These are phyloP conservation scores for Dalbergia cochinchinensis DNA, from an alignment of 306 rosid genomes.

Conservation along the genomic window DNA sequence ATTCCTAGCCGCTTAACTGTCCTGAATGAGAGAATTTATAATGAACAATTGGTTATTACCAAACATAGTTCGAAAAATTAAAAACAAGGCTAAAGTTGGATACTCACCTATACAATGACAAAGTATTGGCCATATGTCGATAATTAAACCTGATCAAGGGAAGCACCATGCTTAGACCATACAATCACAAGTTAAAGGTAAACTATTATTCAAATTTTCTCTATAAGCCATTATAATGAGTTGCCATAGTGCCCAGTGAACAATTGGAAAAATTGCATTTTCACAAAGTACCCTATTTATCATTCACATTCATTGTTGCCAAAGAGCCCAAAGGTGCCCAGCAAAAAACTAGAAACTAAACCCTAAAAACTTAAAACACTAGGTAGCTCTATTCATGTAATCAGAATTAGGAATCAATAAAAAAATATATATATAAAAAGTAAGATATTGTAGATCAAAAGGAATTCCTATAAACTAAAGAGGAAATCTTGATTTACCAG, in stretches of 20 bases:
- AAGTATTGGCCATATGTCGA: conserved; percentile 96
- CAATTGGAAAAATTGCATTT: not conserved
- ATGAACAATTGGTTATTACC: conserved; percentile 22
- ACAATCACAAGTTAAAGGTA: conserved; percentile 5
- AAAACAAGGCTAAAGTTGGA: conserved; percentile 33
- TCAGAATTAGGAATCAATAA: conserved; percentile 11
- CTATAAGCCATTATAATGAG: not conserved
- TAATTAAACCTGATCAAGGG: conserved; percentile 85
- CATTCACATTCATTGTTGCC: conserved; percentile 1
- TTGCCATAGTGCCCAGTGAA: conserved; percentile 1
- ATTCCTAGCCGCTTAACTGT: conserved; percentile 96
- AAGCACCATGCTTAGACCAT: conserved; percentile 20
- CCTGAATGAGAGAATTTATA: conserved; percentile 57
- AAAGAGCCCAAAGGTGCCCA: not conserved
- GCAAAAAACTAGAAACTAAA: not conserved
- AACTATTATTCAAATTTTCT: conserved; percentile 9
- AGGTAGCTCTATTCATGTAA: not conserved
- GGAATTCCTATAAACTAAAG: conserved; percentile 8
- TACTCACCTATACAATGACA: conserved; percentile 82
- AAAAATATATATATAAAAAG: not conserved
- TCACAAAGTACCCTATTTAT: not conserved
- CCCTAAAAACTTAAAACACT: not conserved
- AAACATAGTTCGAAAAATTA: not conserved
- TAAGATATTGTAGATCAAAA: not conserved
- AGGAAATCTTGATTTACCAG: conserved; percentile 61